A percentile compares a stretch with the other conserved stretches of the same genome.
phyloP scores from a whole-genome alignment of 768 basidiomycete species.

The Rhizopogon vesiculosus region DNA sequence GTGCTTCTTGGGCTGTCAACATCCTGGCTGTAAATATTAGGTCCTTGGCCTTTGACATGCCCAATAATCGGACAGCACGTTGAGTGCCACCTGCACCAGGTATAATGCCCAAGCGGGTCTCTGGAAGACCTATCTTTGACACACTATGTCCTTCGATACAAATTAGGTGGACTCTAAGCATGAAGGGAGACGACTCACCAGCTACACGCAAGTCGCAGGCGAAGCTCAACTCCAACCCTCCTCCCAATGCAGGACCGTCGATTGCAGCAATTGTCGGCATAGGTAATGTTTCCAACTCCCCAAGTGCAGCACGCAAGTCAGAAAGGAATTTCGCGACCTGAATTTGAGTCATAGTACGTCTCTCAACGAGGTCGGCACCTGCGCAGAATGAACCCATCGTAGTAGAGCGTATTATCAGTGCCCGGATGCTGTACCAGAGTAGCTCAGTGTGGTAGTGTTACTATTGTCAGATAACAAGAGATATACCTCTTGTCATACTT shows the following conservation, averaged over 20 bases:
- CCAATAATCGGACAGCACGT: constrained; percentile 71
- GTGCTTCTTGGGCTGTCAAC: constrained; percentile 62
- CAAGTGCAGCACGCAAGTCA: constrained; percentile 66
- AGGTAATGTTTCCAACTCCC: constrained; percentile 73
- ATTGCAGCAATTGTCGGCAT: constrained; percentile 92
- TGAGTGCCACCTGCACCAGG: constrained; percentile 92
- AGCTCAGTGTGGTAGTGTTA: neutral
- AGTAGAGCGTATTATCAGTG: constrained; percentile 80
- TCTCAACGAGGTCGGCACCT: constrained; percentile 85
- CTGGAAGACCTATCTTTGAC: constrained; percentile 85
- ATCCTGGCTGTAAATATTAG: constrained; percentile 79
- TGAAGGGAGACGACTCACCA: constrained; percentile 41
- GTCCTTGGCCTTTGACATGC: constrained; percentile 78
- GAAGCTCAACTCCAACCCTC: constrained; percentile 84
- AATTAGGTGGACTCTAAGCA: neutral
- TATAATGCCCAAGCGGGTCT: constrained; percentile 76
- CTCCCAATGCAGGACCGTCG: constrained; percentile 90
- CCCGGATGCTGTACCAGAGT: constrained; percentile 49
- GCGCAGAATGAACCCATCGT: constrained; percentile 82
- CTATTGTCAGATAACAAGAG: neutral
- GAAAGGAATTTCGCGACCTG: constrained; percentile 77
- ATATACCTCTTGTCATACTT: constrained; percentile 63
- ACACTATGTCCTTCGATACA: constrained; percentile 48
- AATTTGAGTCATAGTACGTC: constrained; percentile 71
- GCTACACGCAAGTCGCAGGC: constrained; percentile 90